These are phyloP conservation scores for Lactarius deliciosus DNA, from an alignment of 768 basidiomycete genomes.

Conservation along the genomic window DNA sequence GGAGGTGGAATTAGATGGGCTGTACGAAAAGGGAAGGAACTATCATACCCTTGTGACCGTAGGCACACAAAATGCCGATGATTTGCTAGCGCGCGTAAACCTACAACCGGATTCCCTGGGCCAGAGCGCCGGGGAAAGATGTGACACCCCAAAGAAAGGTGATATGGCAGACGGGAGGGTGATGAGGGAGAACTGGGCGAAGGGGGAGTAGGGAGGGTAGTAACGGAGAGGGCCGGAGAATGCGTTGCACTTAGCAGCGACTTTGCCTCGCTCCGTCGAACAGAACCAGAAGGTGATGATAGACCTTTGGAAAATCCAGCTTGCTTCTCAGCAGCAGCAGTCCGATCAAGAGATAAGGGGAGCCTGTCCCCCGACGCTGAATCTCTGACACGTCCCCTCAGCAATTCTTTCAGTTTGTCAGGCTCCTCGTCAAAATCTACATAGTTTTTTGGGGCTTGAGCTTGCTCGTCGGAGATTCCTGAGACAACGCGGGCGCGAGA, in stretches of 20 bases:
- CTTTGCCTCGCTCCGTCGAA: slow-evolving; percentile 39
- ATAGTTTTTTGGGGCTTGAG: slow-evolving; percentile 74
- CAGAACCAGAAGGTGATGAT: slow-evolving; percentile 30
- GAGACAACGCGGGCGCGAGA: slow-evolving; percentile 65
- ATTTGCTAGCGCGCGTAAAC: slow-evolving; percentile 48
- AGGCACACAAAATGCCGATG: slow-evolving; percentile 50
- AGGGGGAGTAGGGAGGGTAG: slow-evolving; percentile 17
- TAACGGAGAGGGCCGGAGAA: slow-evolving; percentile 13
- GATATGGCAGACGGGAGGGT: slow-evolving; percentile 24
- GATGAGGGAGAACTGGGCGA: slow-evolving; percentile 18
- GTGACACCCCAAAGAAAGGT: slow-evolving; percentile 34
- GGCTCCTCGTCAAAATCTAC: slow-evolving; percentile 84
- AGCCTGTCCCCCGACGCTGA: slow-evolving; percentile 38
- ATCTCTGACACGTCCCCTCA: slow-evolving; percentile 52
- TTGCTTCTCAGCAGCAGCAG: slow-evolving; percentile 32
- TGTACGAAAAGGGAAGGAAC: background rate
- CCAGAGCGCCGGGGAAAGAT: slow-evolving; percentile 50
- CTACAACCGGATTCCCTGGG: slow-evolving; percentile 42
- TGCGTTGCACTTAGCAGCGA: slow-evolving; percentile 49
- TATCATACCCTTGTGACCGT: slow-evolving; percentile 63
- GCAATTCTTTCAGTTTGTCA: slow-evolving; percentile 69
- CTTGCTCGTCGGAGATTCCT: slow-evolving; percentile 66
- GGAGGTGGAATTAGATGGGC: slow-evolving; percentile 10
- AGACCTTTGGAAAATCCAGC: slow-evolving; percentile 14
- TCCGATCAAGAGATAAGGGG: slow-evolving; percentile 37